Evolutionary conservation across 208 protist species (phyloP).

Genomic region (Porcisia deanei): DNA sequence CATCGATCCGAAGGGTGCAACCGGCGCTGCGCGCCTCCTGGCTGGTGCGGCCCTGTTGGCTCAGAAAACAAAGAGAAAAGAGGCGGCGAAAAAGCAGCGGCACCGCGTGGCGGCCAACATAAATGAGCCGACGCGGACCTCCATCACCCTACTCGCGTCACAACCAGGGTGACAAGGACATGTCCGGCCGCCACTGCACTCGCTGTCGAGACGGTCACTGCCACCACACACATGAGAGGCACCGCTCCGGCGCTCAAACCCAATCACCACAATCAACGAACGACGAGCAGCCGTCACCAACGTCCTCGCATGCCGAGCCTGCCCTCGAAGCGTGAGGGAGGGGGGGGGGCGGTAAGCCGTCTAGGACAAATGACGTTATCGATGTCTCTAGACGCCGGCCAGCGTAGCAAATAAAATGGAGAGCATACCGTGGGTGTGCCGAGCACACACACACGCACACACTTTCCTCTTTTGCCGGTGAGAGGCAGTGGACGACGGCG

Average conservation of each 20-base stretch:
- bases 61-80: slow-evolving; percentile 15
- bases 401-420: no score
- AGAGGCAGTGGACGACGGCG: no score
- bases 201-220: background rate
- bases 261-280: background rate
- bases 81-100: slow-evolving; percentile 5
- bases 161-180: background rate
- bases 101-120: background rate
- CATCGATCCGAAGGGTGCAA: slow-evolving; percentile 37
- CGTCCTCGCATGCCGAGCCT: background rate
- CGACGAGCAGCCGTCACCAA: background rate
- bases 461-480: no score
- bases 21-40: slow-evolving; percentile 31
- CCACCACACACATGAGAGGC: background rate
- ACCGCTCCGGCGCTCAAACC: background rate
- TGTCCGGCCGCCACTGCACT: background rate
- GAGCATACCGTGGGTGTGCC: no score
- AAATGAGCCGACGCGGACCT: background rate
- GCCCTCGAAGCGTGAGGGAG: background rate
- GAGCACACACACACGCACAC: background rate
- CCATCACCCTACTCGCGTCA: background rate
- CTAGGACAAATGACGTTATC: no score
- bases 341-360: background rate
- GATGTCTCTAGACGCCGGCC: no score
- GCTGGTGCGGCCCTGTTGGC: slow-evolving; percentile 34